Evolutionary conservation across 352 stramenopile genomes (phyloP).

Genomic region (Hyaloperonospora arabidopsidis): DNA sequence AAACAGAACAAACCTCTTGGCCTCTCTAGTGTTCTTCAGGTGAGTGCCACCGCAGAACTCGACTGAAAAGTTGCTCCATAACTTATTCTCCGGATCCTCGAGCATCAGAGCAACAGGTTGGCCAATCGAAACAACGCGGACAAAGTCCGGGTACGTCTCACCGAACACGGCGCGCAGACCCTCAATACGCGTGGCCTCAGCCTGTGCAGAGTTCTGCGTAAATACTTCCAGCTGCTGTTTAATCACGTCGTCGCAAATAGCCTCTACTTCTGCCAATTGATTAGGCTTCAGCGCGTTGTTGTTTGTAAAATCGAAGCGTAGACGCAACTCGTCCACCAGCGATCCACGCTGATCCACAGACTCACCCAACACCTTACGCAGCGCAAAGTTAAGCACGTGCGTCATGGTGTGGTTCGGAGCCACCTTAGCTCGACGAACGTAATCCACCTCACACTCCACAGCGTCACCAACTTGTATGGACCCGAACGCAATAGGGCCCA

Average conservation of each 20-base stretch:
- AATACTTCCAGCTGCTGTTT: slow-evolving; percentile 88
- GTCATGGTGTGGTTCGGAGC: slow-evolving; percentile 99
- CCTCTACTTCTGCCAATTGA: slow-evolving; percentile 84
- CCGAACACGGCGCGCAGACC: slow-evolving; percentile 97
- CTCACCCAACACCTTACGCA: slow-evolving; percentile 92
- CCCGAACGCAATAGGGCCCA: slow-evolving; percentile 65
- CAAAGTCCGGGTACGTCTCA: slow-evolving; percentile 98
- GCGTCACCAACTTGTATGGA: slow-evolving; percentile 79
- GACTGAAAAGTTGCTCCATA: slow-evolving; percentile 90
- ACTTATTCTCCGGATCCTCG: slow-evolving; percentile 81
- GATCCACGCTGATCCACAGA: slow-evolving; percentile 95
- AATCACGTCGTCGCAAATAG: slow-evolving; percentile 85
- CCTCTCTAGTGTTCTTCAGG: slow-evolving; percentile 93
- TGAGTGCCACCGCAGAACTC: slow-evolving; percentile 99
- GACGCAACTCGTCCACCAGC: slow-evolving; percentile 93
- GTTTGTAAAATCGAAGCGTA: slow-evolving; percentile 99
- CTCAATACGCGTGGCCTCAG: slow-evolving; percentile 90
- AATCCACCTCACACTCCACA: slow-evolving; percentile 91
- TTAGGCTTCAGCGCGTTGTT: slow-evolving; percentile 91
- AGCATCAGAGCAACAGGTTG: slow-evolving; percentile 64
- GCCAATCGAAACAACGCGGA: slow-evolving; percentile 95
- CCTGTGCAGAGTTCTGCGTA: slow-evolving; percentile 88
- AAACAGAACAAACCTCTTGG: slow-evolving; percentile 94
- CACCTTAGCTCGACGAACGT: slow-evolving; percentile 86
- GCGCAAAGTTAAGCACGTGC: slow-evolving; percentile 97